Base-by-base conservation (phyloP, 2,329 filamentous ascomycete genomes). In the Cladosporium sphaerospermum region DNA sequence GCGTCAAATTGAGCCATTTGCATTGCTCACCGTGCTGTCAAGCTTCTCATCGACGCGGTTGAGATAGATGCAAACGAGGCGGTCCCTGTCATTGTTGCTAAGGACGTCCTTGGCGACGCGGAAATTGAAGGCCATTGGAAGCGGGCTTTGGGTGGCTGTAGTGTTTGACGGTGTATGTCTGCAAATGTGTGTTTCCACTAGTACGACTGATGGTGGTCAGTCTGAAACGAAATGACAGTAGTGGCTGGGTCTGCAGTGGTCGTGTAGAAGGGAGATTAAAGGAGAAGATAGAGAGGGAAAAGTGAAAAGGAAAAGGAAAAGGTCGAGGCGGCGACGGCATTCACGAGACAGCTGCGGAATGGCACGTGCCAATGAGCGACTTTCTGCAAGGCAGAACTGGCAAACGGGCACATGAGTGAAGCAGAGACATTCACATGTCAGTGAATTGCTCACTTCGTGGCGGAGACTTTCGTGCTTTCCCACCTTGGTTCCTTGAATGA, bases 71-170 rank as follows among this genome's bases (percentile, higher is more conserved):
- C 57, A 60, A 31, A 66, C 32, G 47, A 67, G 54, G 53, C 64
- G 64, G 40, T 66, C 58, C 54, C 64, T 67, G 32, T 67, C 65
- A 16, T 19, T 49, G 3, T 67, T 61, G 32, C 13, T 60, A 42
- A 67, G 56, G 16, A 56, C 45, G 13, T 39, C 37, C 47, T 60
- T 62, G 37, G 61, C 62, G 41, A 58, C 54, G 9, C 53, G 39
- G 59, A 56, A 66, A 51, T 65, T 52, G 62, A 64, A 64, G 16
- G 55, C 32, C 56, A 63, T 61, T 48, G 45, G 56, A 34, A 11
- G n/a, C 9, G 16, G 10, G 44, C 13, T 46, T 31, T 18, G 14
- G 45, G 23, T 13, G 45, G 14, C 28, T 8, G 33, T n/a, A n/a
- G 23, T 31, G 33, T 14, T 8, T 45, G 10, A 14, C 4, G 34